Base-by-base conservation (phyloP, 371 early-diverging fungal species). In the Apophysomyces elegans region DNA sequence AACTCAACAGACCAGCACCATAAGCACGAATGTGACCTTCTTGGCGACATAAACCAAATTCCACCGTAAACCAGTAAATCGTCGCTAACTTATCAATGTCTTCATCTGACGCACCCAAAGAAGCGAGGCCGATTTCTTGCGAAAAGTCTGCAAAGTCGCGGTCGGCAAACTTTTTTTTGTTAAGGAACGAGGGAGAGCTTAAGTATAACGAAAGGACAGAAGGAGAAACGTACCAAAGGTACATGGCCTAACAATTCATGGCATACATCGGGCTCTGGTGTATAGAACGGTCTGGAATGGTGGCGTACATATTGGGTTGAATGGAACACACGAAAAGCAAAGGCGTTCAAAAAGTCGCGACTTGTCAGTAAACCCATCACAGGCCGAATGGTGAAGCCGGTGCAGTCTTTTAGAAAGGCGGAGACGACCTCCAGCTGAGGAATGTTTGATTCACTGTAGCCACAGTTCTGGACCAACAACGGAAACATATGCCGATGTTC, bases 301-400 rank as follows among this genome's bases (percentile, higher is more conserved):
- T 98, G 97, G 14, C 97, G 91, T 71, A 97, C 95, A 74, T 98
- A 98, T 83, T 98, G 97, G 6, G 98, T 98, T 38, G 93, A 92
- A 74, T 96, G 94, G 84, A 98, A 97, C 6, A 98, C 97, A 58
- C 98, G 88, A 87, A 98, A 98, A 4, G 97, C 98, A 71, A 98
- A 89, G 16, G 94, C 93, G 72, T 97, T 97, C 68, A 98, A 76
- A 76, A 98, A 98, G 77, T 98, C 96, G 39, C 98, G 86, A 38
- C 95, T 91, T n/a, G 94, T 91, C 60, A 98, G 83, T 18, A 98
- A 81, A 4, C 97, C 98, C 95, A 95, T 96, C 59, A 96, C 96
- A 11, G 98, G 97, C 38, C 98, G 91, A 67, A 98, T 71, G 18
- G 96, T 95, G 74, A 95, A 98, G 0, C 98, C 98, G 4, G 97